phyloP scores from a whole-genome alignment of 176 grass and related monocot species.

The Puccinellia tenuiflora region DNA sequence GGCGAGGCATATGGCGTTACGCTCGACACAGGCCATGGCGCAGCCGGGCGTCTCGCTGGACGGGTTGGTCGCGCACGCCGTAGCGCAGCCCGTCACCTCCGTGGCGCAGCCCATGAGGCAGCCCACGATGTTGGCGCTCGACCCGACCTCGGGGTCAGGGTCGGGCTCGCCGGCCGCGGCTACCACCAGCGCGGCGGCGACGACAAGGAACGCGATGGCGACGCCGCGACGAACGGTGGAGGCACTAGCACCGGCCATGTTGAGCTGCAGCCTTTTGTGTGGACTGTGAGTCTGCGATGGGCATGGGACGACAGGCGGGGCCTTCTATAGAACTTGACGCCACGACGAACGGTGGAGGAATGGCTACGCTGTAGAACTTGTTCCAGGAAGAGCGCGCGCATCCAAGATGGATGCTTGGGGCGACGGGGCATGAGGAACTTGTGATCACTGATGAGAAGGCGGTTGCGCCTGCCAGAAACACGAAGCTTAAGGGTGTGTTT shows the following conservation, averaged over 20 bases:
- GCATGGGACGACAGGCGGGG: neutral
- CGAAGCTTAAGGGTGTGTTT: no score
- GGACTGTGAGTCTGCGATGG: neutral
- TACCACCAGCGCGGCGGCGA: neutral
- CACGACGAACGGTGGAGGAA: no score
- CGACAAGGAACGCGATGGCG: neutral
- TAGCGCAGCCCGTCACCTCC: conserved; percentile 17
- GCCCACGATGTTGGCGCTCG: neutral
- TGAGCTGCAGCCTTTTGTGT: neutral
- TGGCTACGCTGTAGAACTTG: neutral
- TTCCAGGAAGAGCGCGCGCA: neutral
- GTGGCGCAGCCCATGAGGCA: conserved; percentile 13
- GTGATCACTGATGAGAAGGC: neutral
- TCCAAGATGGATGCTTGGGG: neutral
- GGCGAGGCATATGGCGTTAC: conserved; percentile 8
- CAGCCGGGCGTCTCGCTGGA: conserved; percentile 11
- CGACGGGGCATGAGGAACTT: neutral
- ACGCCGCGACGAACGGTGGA: neutral
- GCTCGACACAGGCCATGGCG: conserved; percentile 22
- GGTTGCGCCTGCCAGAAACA: neutral
- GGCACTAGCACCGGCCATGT: neutral
- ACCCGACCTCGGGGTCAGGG: neutral
- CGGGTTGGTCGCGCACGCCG: neutral
- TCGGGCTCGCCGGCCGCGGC: neutral
- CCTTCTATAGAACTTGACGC: no score